Evolutionary conservation across 2,329 filamentous ascomycete genomes (phyloP).

Genomic region (Chalara sp.): DNA sequence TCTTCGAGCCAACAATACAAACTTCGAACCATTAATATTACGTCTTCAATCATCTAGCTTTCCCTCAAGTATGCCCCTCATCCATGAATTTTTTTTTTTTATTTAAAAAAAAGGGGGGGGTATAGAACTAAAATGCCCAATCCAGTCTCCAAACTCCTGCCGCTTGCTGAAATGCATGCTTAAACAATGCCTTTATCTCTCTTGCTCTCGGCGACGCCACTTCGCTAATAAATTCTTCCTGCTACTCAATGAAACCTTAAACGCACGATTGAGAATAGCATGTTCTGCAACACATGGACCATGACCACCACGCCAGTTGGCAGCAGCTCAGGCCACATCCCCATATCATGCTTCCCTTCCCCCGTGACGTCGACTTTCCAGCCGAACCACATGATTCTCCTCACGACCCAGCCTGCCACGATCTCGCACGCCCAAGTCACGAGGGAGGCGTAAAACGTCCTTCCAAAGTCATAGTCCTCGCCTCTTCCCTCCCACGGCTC

Average conservation of each 20-base stretch:
- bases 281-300: slow-evolving; percentile 64
- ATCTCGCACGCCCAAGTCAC: slow-evolving; percentile 65
- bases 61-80: too few relatives aligned
- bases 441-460: slow-evolving; percentile 56
- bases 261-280: slow-evolving; percentile 64
- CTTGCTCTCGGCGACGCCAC: too few relatives aligned
- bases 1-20: too few relatives aligned
- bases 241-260: slow-evolving; percentile 42
- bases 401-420: slow-evolving; percentile 51
- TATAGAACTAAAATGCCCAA: too few relatives aligned
- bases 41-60: too few relatives aligned
- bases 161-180: too few relatives aligned
- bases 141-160: too few relatives aligned
- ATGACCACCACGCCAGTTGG: slow-evolving; percentile 60
- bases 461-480: slow-evolving; percentile 49
- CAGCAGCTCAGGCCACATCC: slow-evolving; percentile 60
- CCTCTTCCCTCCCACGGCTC: slow-evolving; percentile 17
- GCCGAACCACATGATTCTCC: slow-evolving; percentile 48
- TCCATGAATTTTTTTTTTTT: too few relatives aligned
- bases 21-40: too few relatives aligned
- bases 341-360: slow-evolving; percentile 58
- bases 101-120: too few relatives aligned
- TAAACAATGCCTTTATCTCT: too few relatives aligned
- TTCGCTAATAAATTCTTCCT: too few relatives aligned
- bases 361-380: slow-evolving; percentile 57